phyloP scores from a whole-genome alignment of 1,284 basidiomycete species.

The Cryptococcus hybrid region DNA sequence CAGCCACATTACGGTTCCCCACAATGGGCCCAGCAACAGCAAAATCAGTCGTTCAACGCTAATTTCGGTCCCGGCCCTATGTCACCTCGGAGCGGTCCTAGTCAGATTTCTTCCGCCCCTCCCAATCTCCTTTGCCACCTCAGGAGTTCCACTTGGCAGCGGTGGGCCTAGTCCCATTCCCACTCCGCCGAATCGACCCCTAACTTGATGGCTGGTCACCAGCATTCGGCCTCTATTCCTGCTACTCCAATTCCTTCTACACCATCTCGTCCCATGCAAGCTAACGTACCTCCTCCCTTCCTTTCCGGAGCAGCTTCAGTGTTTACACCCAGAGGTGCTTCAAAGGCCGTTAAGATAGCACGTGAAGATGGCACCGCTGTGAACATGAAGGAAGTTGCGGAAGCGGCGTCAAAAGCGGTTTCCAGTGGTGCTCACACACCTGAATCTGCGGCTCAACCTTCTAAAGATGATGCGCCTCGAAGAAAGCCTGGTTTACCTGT shows the following conservation, averaged over 20 bases:
- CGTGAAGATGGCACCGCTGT: conserved; percentile 46
- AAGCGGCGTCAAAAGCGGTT: conserved; percentile 12
- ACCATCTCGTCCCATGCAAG: conserved; percentile 25
- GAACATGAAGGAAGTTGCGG: conserved; percentile 39
- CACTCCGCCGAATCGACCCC: conserved; percentile 39
- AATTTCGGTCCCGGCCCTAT: conserved; percentile 16
- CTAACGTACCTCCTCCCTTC: conserved; percentile 25
- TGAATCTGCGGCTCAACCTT: not conserved
- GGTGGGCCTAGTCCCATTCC: conserved; percentile 34
- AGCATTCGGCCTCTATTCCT: conserved; percentile 25
- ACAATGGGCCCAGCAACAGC: conserved; percentile 29
- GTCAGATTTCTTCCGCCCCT: conserved; percentile 12
- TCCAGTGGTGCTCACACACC: conserved; percentile 1
- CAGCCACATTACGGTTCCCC: conserved; percentile 21
- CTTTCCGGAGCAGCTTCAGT: conserved; percentile 36
- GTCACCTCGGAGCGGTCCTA: conserved; percentile 35
- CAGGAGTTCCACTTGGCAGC: conserved; percentile 23
- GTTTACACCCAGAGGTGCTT: conserved; percentile 38
- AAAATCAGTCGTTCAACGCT: conserved; percentile 16
- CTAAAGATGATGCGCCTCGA: conserved; percentile 10
- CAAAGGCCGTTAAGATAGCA: conserved; percentile 42
- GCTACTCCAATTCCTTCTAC: conserved; percentile 31
- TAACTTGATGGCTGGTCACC: conserved; percentile 27
- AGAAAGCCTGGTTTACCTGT: conserved; percentile 37
- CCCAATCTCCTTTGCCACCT: conserved; percentile 31